Conservation (phyloP, 2,329 filamentous ascomycete genomes). For the Sphaerulina populicola region DNA sequence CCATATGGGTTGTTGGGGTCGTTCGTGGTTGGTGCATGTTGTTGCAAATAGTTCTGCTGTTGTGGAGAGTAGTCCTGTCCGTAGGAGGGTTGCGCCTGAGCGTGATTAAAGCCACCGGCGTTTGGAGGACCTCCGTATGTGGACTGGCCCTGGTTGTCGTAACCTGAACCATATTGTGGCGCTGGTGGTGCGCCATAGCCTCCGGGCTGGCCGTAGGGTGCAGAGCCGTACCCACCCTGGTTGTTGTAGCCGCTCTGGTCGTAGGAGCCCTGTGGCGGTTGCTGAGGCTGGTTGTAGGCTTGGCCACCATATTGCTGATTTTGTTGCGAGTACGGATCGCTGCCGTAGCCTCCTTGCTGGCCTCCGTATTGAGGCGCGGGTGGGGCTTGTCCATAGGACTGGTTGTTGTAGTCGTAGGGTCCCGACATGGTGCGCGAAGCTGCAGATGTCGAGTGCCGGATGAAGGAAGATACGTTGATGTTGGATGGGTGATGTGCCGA, state of each 20-base stretch:
- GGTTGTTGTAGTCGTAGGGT: constrained; percentile 45
- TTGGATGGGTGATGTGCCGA: not conserved
- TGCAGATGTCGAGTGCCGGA: not conserved
- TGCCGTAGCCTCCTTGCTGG: constrained; percentile 28
- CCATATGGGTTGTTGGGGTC: constrained; percentile 35
- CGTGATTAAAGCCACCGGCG: constrained; percentile 25
- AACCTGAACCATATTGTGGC: constrained; percentile 18
- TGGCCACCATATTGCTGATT: not conserved
- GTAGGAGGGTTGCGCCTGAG: constrained; percentile 24
- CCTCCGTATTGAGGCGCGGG: constrained; percentile 12
- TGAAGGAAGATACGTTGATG: not conserved
- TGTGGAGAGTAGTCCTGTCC: constrained; percentile 14
- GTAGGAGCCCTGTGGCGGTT: constrained; percentile 17
- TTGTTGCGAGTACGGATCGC: constrained; percentile 25
- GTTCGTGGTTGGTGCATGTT: constrained; percentile 26
- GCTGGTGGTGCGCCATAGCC: constrained; percentile 22
- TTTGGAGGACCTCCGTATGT: constrained; percentile 20
- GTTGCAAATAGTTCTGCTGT: constrained; percentile 16
- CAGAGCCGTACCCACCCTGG: constrained; percentile 20
- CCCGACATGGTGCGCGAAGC: constrained; percentile 40
- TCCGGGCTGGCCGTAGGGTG: constrained; percentile 18
- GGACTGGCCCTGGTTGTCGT: constrained; percentile 16
- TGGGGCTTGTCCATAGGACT: constrained; percentile 3
- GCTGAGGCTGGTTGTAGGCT: constrained; percentile 9
- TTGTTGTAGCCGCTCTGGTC: constrained; percentile 20